Conservation (phyloP, 1,139 yeast genomes). For the Saccharomyces pastorianus region DNA sequence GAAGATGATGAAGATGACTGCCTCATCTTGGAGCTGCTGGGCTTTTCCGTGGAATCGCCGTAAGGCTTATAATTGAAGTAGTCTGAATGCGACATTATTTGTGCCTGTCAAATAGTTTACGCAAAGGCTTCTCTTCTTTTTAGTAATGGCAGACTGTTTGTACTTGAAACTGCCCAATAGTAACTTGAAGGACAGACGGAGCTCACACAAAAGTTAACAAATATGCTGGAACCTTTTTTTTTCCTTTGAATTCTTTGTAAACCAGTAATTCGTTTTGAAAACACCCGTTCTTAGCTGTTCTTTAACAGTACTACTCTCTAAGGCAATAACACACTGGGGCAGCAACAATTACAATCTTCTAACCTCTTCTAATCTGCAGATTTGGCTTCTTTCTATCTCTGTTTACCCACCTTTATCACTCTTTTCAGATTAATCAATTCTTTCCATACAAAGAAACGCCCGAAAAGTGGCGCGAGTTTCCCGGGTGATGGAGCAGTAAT, state of each 20-base stretch:
- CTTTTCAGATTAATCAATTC: background rate
- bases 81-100: constrained; percentile 10
- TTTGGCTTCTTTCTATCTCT: background rate
- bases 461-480: background rate
- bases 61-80: constrained; percentile 13
- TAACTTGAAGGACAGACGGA: background rate
- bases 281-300: background rate
- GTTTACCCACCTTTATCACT: background rate
- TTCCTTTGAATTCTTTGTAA: background rate
- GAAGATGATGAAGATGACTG: constrained; percentile 1
- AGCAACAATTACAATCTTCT: background rate
- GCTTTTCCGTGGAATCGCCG: constrained; percentile 3
- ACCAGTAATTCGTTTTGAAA: background rate
- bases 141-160: background rate
- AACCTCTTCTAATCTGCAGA: background rate
- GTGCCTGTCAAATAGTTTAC: background rate
- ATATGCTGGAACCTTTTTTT: background rate
- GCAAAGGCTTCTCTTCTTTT: background rate
- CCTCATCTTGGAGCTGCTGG: background rate
- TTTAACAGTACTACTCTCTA: background rate
- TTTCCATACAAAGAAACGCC: background rate
- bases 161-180: background rate
- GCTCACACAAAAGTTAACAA: background rate
- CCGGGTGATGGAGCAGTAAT: background rate
- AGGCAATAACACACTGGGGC: background rate